Percentiles rank a stretch among this genome's conserved stretches.
These are phyloP conservation scores for Tillandsia leiboldiana DNA, from an alignment of 176 grass and related monocot species.

Conservation along the genomic window DNA sequence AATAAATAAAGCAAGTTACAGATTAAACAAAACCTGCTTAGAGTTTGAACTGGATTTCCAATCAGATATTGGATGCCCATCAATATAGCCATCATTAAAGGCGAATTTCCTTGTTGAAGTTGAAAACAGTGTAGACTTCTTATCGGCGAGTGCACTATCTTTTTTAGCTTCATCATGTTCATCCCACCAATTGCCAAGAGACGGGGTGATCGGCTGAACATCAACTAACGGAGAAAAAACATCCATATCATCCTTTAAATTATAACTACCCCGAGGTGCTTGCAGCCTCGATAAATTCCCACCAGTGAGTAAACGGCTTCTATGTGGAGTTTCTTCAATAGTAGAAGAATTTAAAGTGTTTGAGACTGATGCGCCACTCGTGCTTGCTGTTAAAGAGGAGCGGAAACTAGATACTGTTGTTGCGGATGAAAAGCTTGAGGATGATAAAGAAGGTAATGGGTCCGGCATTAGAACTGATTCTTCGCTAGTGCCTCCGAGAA, in stretches of 20 bases:
- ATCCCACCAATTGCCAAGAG: constrained; percentile 72
- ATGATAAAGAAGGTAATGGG: constrained; percentile 63
- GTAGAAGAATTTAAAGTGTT: constrained; percentile 24
- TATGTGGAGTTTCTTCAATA: constrained; percentile 52
- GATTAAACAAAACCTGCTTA: constrained; percentile 47
- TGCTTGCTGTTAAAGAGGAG: constrained; percentile 42
- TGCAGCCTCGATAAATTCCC: constrained; percentile 53
- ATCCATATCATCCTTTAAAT: constrained; percentile 96
- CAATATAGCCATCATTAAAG: constrained; percentile 43
- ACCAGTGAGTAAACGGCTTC: constrained; percentile 31
- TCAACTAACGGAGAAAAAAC: constrained; percentile 98
- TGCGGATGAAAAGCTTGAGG: constrained; percentile 38
- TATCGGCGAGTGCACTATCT: constrained; percentile 51
- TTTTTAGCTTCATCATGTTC: constrained; percentile 69
- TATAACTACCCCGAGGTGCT: constrained; percentile 50
- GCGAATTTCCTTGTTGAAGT: constrained; percentile 51
- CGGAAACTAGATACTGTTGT: constrained; percentile 36
- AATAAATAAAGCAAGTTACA: neutral
- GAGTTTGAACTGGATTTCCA: constrained; percentile 64
- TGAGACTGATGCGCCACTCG: constrained; percentile 30
- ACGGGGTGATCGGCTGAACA: constrained; percentile 88
- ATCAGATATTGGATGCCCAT: constrained; percentile 51
- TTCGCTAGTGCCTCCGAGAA: constrained; percentile 73
- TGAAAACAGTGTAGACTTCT: constrained; percentile 31
- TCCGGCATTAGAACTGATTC: constrained; percentile 98